Evolutionary conservation across 164 flowering plant species (phyloP).

Genomic region (Berberis thunbergii): DNA sequence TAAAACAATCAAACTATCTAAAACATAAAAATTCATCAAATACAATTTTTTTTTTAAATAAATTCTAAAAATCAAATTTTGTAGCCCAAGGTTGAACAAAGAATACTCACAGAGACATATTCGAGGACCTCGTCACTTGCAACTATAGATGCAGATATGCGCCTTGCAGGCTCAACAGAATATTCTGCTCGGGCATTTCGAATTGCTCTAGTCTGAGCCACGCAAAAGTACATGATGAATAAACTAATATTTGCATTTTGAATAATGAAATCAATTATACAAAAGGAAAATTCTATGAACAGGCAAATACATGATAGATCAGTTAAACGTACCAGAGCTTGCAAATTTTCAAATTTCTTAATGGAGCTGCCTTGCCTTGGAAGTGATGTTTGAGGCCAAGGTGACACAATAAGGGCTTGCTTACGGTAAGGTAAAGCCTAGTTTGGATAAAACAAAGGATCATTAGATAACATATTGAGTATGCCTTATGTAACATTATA

Average conservation of each 20-base stretch:
- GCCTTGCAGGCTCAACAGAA: slow-evolving; percentile 85
- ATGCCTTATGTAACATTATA: too few relatives aligned
- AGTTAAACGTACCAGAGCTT: slow-evolving; percentile 60
- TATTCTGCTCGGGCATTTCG: slow-evolving; percentile 96
- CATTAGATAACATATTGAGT: slow-evolving; percentile 1
- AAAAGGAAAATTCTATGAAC: too few relatives aligned
- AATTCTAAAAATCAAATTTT: too few relatives aligned
- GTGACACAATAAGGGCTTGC: slow-evolving; percentile 72
- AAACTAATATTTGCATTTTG: not conserved
- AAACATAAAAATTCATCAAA: too few relatives aligned
- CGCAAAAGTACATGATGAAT: not conserved
- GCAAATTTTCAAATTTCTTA: slow-evolving; percentile 75
- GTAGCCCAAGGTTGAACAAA: not conserved
- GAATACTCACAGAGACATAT: slow-evolving; percentile 61
- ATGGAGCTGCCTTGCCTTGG: slow-evolving; percentile 47
- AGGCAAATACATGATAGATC: not conserved
- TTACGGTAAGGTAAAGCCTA: slow-evolving; percentile 74
- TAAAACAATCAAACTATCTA: too few relatives aligned
- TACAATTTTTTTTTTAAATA: too few relatives aligned
- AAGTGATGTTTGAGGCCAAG: slow-evolving; percentile 73
- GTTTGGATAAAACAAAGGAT: slow-evolving; percentile 4
- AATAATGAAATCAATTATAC: not conserved
- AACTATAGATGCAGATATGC: slow-evolving; percentile 82
- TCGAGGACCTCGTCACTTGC: slow-evolving; percentile 59
- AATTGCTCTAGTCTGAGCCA: slow-evolving; percentile 60